These are phyloP conservation scores for Pythium folliculosum DNA, from an alignment of 352 stramenopile species.

Conservation along the genomic window DNA sequence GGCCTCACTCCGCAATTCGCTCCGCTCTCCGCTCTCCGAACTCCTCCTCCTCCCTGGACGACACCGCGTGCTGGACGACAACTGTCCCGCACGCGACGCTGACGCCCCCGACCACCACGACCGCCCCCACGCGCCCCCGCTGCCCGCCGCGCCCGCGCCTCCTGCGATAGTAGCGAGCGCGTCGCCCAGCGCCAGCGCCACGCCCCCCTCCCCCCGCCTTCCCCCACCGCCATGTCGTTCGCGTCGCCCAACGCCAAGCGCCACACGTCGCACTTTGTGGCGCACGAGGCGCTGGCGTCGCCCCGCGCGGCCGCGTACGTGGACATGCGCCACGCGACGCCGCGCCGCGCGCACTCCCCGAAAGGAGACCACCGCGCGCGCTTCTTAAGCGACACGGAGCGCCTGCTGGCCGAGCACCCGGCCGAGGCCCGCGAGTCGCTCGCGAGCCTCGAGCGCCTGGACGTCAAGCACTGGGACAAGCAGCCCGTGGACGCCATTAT, in stretches of 20 bases:
- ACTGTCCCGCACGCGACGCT: neutral
- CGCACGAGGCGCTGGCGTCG: neutral
- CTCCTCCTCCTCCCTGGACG: neutral
- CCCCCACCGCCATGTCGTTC: neutral
- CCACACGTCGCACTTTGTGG: conserved; percentile 6
- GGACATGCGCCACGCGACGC: conserved; percentile 1
- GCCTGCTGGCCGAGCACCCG: conserved; percentile 53
- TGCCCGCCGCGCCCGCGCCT: neutral
- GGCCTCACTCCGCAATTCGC: too few species aligned
- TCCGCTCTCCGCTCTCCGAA: too few species aligned
- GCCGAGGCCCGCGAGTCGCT: conserved; percentile 47
- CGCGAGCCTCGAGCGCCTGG: conserved; percentile 47
- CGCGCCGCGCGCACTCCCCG: neutral
- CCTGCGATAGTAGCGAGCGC: neutral
- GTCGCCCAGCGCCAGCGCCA: too few species aligned
- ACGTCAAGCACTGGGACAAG: conserved; percentile 54
- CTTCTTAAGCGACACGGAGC: conserved; percentile 57
- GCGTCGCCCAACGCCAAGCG: neutral
- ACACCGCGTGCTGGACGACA: too few species aligned
- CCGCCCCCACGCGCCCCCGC: neutral
- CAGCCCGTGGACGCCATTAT: conserved; percentile 41
- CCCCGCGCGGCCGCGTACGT: conserved; percentile 3
- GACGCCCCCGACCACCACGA: neutral
- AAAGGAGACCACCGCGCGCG: conserved; percentile 43
- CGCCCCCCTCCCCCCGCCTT: neutral